A percentile compares a stretch with the other conserved stretches of the same genome.
Conservation (phyloP, 371 early-diverging fungal genomes). For the Vavraia culicis region DNA sequence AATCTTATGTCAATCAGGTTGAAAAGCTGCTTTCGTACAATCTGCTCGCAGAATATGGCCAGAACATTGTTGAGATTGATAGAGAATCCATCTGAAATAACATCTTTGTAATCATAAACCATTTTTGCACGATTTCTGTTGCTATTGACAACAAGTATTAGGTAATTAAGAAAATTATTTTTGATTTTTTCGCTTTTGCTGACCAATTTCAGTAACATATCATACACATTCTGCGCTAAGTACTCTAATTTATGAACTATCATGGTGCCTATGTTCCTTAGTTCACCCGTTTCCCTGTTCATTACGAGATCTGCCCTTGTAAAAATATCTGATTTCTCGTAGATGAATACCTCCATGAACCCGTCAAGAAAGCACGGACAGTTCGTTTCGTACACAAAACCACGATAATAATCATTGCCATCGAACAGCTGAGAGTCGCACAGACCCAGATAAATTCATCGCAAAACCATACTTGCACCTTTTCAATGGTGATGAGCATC, state of each 20-base stretch:
- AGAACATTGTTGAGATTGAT: constrained; percentile 23
- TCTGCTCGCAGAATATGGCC: constrained; percentile 13
- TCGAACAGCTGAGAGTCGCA: too few relatives aligned
- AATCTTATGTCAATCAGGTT: constrained; percentile 11
- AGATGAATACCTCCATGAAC: constrained; percentile 20
- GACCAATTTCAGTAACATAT: constrained; percentile 1
- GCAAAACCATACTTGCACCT: too few relatives aligned
- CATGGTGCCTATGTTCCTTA: too few relatives aligned
- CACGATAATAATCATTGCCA: not conserved
- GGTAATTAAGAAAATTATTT: constrained; percentile 26
- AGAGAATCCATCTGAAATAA: constrained; percentile 17
- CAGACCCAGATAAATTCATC: too few relatives aligned
- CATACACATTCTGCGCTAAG: constrained; percentile 1
- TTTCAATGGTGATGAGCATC: too few relatives aligned
- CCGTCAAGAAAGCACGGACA: constrained; percentile 20
- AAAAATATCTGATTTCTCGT: not conserved
- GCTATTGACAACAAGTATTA: constrained; percentile 2
- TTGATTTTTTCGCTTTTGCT: constrained; percentile 5
- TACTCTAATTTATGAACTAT: too few relatives aligned
- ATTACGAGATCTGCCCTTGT: too few relatives aligned
- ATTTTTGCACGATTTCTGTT: constrained; percentile 30
- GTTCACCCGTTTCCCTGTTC: too few relatives aligned
- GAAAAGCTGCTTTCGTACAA: constrained; percentile 4
- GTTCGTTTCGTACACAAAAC: not conserved
- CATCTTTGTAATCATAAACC: constrained; percentile 7